Evolutionary conservation across 2,329 filamentous ascomycete genomes (phyloP), one percentile per base, ranked within the genome.

Genomic region (Ascocoryne sarcoides): DNA sequence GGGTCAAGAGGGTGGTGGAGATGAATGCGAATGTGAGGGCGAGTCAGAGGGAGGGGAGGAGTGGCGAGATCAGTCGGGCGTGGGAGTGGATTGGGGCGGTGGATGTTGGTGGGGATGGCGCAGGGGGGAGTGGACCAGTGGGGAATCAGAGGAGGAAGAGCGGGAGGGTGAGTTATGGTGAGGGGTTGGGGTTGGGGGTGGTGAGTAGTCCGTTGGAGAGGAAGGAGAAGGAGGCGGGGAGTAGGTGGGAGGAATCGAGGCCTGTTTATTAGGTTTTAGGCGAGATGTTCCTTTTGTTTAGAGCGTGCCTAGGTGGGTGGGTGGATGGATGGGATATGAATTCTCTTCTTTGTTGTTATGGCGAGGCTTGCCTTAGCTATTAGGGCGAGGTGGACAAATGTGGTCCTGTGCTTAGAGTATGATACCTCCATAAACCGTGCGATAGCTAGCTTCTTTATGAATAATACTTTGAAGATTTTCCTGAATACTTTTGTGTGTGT

Each of bases 21-120:
- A 80, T 81, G 62, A 98, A 98, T 61, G 84, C 85, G 45, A 98
- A 98, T 57, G 83, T 98, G 12, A 75, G 92, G 31, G 85, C 75
- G 0, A 69, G 73, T 64, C 63, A 89, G 73, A 65, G 88, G 68
- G 66, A 83, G 73, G 63, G 81, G 34, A 65, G 69, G 39, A 80
- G 71, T 51, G 79, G 78, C 23, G 79, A 82, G 55, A 71, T 83
- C 20, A 76, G 75, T 19, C 67, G 76, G 19, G 78, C 76, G 1
- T 82, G 78, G 78, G 79, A 82, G 57, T 82, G 78, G 78, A 81
- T 82, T 46, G 78, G 78, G 1, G 73, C 76, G 10, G 65, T 69
- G 14, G 61, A 65, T 14, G 68, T 41, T 28, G 12, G 52, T 10
- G 50, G 47, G 14, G 42, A 39, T 40, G 43, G 44, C 15, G 42